A percentile compares a stretch with the other conserved stretches of the same genome.
phyloP scores from a whole-genome alignment of 2,329 filamentous ascomycete genomes.

The Leptographium galeiforme region DNA sequence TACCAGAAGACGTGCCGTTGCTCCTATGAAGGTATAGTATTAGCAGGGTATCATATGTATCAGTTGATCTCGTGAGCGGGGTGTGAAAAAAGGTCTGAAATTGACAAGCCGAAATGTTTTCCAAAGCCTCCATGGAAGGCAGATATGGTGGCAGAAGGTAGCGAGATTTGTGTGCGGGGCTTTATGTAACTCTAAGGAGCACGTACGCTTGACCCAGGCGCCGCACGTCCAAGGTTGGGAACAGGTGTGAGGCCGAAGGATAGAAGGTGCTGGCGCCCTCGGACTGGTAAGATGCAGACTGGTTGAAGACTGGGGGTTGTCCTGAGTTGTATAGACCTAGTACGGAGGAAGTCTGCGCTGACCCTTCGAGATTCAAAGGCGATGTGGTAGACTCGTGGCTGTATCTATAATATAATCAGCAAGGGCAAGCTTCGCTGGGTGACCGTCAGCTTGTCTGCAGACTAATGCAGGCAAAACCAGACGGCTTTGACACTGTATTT shows the following conservation, averaged over 20 bases:
- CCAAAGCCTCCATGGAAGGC: too few species aligned
- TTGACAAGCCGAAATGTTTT: too few species aligned
- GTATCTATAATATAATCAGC: constrained; percentile 30
- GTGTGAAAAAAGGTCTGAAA: too few species aligned
- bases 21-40: constrained; percentile 16
- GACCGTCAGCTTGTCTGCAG: not conserved
- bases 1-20: constrained; percentile 37
- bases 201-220: constrained; percentile 43
- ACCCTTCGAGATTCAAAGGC: constrained; percentile 38
- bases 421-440: constrained; percentile 1
- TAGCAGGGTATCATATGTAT: not conserved
- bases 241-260: constrained; percentile 28
- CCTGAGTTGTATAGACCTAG: constrained; percentile 36
- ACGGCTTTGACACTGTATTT: constrained; percentile 21
- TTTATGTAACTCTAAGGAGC: not conserved
- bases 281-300: constrained; percentile 33
- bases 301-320: constrained; percentile 29
- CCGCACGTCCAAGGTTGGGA: constrained; percentile 37
- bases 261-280: constrained; percentile 36
- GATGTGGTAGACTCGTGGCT: constrained; percentile 38
- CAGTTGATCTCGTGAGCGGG: too few species aligned
- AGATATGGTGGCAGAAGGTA: not conserved
- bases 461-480: constrained; percentile 8
- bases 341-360: constrained; percentile 35
- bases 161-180: constrained; percentile 11